Evolutionary conservation across 306 rosid species (phyloP), one percentile per base, ranked within the genome.

Genomic region (Rosa rugosa): DNA sequence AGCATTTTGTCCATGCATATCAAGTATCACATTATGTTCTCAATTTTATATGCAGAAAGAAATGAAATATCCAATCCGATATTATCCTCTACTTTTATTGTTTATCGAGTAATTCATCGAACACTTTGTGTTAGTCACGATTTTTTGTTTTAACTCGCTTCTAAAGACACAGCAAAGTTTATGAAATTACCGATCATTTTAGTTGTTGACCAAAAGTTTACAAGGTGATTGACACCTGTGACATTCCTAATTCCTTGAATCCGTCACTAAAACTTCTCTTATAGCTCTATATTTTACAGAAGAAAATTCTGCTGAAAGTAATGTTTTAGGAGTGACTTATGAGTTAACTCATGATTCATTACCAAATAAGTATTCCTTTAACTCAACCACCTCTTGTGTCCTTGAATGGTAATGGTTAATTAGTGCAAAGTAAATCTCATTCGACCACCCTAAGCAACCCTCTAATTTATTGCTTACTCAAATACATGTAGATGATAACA

Each of bases 371-470:
- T 0, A 59, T 9, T 10, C 34, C 63, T 14, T 51, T 17, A 23
- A 62, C 68, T 27, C 20, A 63, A 63, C 42, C 5, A 63, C 42
- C 36, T 2, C n/a, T 31, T 31, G 68, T 11, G 14, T 27, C 8
- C 10, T 60, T 5, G 41, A 62, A 27, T 62, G 36, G 17, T 62
- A 12, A 62, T 5, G 14, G 69, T 34, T 31, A 14, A 14, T 63
- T 31, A 63, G 1, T 63, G 11, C n/a, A 18, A 36, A 50, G 45
- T 67, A 65, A 6, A 47, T 18, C 38, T 27, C 23, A 73, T 1
- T 18, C 81, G 47, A 70, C 81, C 11, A 71, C 71, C 50, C 8
- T 41, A 20, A 63, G 60, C 60, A 63, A 46, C 22, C 72, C 18
- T 25, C 5, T 23, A 7, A 5, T 11, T 6, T 47, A 49, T 25